A percentile compares a stretch with the other conserved stretches of the same genome.
Conservation (phyloP, 306 rosid species). For the Neltuma alba region DNA sequence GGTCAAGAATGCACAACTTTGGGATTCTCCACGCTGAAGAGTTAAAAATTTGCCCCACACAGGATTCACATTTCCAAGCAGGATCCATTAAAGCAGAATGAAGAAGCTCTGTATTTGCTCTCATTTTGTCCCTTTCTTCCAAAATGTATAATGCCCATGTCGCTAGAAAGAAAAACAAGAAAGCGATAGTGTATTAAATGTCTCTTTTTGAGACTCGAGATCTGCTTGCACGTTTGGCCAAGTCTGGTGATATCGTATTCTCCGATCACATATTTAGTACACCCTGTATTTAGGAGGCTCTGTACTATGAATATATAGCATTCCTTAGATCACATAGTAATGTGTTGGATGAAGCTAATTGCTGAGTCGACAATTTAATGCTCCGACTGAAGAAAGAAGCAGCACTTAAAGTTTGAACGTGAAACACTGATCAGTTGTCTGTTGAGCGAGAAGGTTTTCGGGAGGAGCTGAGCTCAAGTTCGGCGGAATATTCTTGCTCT, state of each 20-base stretch:
- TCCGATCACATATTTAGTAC: not conserved
- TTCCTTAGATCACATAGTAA: not conserved
- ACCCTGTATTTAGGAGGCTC: not conserved
- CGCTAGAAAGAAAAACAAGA: not conserved
- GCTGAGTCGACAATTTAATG: slow-evolving; percentile 17
- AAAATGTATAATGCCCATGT: slow-evolving; percentile 29
- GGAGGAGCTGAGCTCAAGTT: not conserved
- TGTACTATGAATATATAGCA: not conserved
- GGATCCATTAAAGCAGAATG: slow-evolving; percentile 28
- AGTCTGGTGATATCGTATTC: slow-evolving; percentile 6
- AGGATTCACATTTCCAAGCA: slow-evolving; percentile 25
- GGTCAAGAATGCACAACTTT: slow-evolving; percentile 80
- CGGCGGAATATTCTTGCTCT: not conserved
- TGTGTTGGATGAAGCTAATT: not conserved
- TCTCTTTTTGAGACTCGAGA: slow-evolving; percentile 26
- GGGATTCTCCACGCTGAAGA: slow-evolving; percentile 44
- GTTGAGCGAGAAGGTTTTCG: not conserved
- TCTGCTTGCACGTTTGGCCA: slow-evolving; percentile 21
- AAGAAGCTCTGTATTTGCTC: slow-evolving; percentile 32
- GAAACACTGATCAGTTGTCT: not conserved
- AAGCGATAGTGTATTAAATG: slow-evolving; percentile 12
- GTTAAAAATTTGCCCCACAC: slow-evolving; percentile 23
- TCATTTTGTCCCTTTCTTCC: slow-evolving; percentile 9
- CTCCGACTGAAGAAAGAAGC: not conserved
- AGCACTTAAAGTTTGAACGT: slow-evolving; percentile 14